Percentiles rank a stretch among this genome's conserved stretches.
These are phyloP conservation scores for Paxillus rubicundulus DNA, from an alignment of 768 basidiomycete species.

Conservation along the genomic window DNA sequence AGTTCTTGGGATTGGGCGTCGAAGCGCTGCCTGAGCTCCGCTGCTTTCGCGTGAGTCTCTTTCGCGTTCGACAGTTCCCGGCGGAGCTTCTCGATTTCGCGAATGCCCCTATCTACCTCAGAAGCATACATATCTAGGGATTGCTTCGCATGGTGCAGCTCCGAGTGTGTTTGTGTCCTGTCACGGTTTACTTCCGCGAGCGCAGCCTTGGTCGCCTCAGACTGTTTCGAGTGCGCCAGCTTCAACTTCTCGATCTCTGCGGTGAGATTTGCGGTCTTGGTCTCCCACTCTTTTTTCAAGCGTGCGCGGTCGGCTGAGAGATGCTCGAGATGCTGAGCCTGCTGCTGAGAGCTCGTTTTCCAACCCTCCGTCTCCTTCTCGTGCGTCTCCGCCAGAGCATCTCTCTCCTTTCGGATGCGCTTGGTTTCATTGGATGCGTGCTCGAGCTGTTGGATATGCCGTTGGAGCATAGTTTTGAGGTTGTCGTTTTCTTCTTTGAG, in stretches of 20 bases:
- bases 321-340: constrained; percentile 17
- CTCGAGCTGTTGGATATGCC: constrained; percentile 16
- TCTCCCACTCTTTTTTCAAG: constrained; percentile 23
- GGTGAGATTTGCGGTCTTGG: constrained; percentile 8
- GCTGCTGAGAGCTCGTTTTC: constrained; percentile 17
- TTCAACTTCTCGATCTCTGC: constrained; percentile 24
- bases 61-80: constrained; percentile 12
- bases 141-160: constrained; percentile 20
- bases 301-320: constrained; percentile 26
- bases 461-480: constrained; percentile 18
- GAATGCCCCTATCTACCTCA: constrained; percentile 16
- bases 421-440: constrained; percentile 9
- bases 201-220: constrained; percentile 13
- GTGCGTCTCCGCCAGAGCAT: neutral
- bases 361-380: constrained; percentile 16
- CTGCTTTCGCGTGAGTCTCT: constrained; percentile 9
- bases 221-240: constrained; percentile 11
- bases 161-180: constrained; percentile 17
- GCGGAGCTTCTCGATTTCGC: constrained; percentile 18
- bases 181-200: constrained; percentile 28
- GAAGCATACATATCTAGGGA: constrained; percentile 16
- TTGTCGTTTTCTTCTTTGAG: constrained; percentile 26
- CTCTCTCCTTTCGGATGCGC: constrained; percentile 15
- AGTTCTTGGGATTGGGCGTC: constrained; percentile 22
- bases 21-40: constrained; percentile 18